Conservation (phyloP, 176 grass and related monocot species). For the Musa schizocarpa region DNA sequence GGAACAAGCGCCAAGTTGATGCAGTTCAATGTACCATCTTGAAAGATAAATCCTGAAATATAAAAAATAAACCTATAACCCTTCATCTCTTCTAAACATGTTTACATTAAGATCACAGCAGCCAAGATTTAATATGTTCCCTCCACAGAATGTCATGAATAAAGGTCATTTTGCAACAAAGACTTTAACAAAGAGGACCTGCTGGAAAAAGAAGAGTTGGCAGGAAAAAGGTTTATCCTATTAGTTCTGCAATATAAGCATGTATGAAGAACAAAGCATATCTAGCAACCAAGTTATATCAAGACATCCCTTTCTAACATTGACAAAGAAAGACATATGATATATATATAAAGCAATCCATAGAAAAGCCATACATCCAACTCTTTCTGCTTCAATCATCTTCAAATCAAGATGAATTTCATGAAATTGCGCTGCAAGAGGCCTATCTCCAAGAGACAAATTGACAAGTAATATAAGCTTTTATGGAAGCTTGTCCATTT, state of each 20-base stretch:
- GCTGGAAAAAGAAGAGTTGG: too few species aligned
- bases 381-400: conserved; percentile 78
- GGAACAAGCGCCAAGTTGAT: not conserved
- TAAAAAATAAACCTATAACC: not conserved
- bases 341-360: not conserved
- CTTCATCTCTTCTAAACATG: not conserved
- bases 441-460: conserved; percentile 75
- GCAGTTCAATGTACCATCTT: not conserved
- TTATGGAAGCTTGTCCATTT: conserved; percentile 78
- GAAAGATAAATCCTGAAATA: not conserved
- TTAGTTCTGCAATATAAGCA: not conserved
- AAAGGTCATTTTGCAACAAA: too few species aligned
- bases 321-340: not conserved
- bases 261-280: not conserved
- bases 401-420: conserved; percentile 82
- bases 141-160: too few species aligned
- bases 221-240: too few species aligned
- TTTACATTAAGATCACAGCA: not conserved
- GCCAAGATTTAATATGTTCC: too few species aligned
- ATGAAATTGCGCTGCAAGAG: conserved; percentile 82
- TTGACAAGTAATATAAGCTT: conserved; percentile 71
- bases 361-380: conserved; percentile 64
- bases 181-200: too few species aligned
- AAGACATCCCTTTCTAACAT: not conserved
- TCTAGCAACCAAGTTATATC: not conserved